Evolutionary conservation across 352 stramenopile species (phyloP), one percentile per base, ranked within the genome.

Genomic region (Pythium utonaiense): DNA sequence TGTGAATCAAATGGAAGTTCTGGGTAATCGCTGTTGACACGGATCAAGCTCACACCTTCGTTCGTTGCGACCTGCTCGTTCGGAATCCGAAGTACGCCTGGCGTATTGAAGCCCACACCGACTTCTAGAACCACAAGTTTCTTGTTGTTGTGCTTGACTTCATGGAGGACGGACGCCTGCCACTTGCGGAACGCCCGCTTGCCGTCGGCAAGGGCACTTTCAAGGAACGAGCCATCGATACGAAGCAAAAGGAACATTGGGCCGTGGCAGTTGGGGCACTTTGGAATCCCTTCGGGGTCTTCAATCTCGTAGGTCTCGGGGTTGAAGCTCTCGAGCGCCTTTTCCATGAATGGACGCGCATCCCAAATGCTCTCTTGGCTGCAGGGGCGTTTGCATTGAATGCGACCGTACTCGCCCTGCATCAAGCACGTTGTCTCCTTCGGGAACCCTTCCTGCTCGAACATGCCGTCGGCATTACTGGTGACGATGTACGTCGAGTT

Each of bases 41-140:
- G 76, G 12, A 92, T 60, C 44, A 92, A 69, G 17, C 62, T 60
- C 19, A 84, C 78, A n/a, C 71, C 71, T 13, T 80, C 55, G 3
- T 62, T 53, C 9, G 64, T 61, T 5, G 75, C 75, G 50, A 88
- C 55, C 3, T 67, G 66, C 48, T 92, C 80, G 36, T 87, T 74
- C 1, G 80, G 80, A 16, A 87, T 58, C 1, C 80, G 72, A 13
- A 88, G 49, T 13, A 92, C 78, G 2, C 65, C 76, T 0, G 80
- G 83, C 1, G 83, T 92, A 57, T 90, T 92, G 64, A 88, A 90
- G 4, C 83, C 78, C 31, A 73, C 78, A 19, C 83, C 83, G 33
- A 92, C 59, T 51, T 92, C 80, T 14, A 90, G 68, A 17, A 90
- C 80, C 16, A 75, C 80, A 33, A 92, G 76, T 33, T 85, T 89